phyloP scores from a whole-genome alignment of 495 filamentous ascomycete genomes.

The Hyaloscypha bicolor region DNA sequence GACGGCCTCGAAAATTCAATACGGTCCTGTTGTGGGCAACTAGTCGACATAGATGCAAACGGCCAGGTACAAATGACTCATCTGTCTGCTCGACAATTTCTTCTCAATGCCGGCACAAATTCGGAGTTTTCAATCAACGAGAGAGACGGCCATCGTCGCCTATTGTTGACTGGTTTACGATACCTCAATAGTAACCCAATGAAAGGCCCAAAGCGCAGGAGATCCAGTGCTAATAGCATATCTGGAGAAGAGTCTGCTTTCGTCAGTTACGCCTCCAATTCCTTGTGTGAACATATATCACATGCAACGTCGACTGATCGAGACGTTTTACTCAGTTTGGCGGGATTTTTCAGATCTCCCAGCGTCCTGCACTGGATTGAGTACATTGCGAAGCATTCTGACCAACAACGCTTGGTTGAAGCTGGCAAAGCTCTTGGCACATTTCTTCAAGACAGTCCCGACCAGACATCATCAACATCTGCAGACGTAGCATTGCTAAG shows the following conservation, averaged over 20 bases:
- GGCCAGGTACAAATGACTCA: slow-evolving; percentile 44
- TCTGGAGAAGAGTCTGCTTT: slow-evolving; percentile 26
- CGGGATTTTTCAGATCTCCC: slow-evolving; percentile 9
- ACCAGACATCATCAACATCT: slow-evolving; percentile 8
- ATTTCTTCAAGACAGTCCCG: slow-evolving; percentile 8
- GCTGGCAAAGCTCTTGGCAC: slow-evolving; percentile 6
- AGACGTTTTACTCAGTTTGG: neutral
- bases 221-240: no score
- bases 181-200: slow-evolving; percentile 1
- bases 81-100: slow-evolving; percentile 38
- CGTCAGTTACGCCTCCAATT: neutral
- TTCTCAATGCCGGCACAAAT: slow-evolving; percentile 18
- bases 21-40: slow-evolving; percentile 37
- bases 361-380: slow-evolving; percentile 20
- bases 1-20: slow-evolving; percentile 18
- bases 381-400: neutral
- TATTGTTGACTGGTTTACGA: slow-evolving; percentile 35
- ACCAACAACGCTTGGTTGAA: neutral
- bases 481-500: neutral
- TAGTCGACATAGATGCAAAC: slow-evolving; percentile 40
- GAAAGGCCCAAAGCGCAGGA: no score
- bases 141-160: slow-evolving; percentile 29
- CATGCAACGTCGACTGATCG: neutral
- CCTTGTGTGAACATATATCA: slow-evolving; percentile 15
- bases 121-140: slow-evolving; percentile 38